A percentile compares a stretch with the other conserved stretches of the same genome.
Conservation (phyloP, 805 yeast species). For the Metschnikowia dekortorum region DNA sequence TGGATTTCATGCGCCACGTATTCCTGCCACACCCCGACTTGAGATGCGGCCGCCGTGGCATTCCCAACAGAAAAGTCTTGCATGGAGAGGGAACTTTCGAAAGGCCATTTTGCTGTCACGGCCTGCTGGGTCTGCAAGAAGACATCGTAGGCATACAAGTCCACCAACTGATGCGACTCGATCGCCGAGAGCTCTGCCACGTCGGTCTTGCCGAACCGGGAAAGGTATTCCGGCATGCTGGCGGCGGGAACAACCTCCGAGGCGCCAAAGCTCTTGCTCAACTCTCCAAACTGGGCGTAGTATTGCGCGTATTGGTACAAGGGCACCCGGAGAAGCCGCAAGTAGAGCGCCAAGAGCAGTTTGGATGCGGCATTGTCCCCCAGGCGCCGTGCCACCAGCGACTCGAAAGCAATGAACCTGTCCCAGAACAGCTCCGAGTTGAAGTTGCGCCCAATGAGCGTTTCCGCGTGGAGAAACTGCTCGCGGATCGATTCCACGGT, state of each 20-base stretch:
- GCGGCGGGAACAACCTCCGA: slow-evolving; percentile 20
- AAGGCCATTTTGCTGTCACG: slow-evolving; percentile 65
- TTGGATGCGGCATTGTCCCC: slow-evolving; percentile 20
- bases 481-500: slow-evolving; percentile 27
- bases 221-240: slow-evolving; percentile 18
- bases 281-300: slow-evolving; percentile 46
- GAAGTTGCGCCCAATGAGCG: slow-evolving; percentile 63
- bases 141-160: slow-evolving; percentile 39
- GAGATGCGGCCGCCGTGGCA: slow-evolving; percentile 31
- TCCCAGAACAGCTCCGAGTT: slow-evolving; percentile 84
- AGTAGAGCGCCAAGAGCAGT: slow-evolving; percentile 31
- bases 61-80: slow-evolving; percentile 49
- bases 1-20: slow-evolving; percentile 56
- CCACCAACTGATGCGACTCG: slow-evolving; percentile 40
- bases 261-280: slow-evolving; percentile 31
- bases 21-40: slow-evolving; percentile 52
- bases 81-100: slow-evolving; percentile 60
- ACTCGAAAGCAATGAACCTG: slow-evolving; percentile 53
- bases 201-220: slow-evolving; percentile 19
- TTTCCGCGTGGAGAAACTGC: slow-evolving; percentile 47
- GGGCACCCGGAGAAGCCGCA: slow-evolving; percentile 54
- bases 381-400: background rate
- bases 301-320: slow-evolving; percentile 83
- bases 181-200: slow-evolving; percentile 27
- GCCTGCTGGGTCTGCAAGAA: slow-evolving; percentile 45